A percentile compares a stretch with the other conserved stretches of the same genome.
Evolutionary conservation across 177 flowering plant species (phyloP).

Genomic region (Telopea speciosissima): DNA sequence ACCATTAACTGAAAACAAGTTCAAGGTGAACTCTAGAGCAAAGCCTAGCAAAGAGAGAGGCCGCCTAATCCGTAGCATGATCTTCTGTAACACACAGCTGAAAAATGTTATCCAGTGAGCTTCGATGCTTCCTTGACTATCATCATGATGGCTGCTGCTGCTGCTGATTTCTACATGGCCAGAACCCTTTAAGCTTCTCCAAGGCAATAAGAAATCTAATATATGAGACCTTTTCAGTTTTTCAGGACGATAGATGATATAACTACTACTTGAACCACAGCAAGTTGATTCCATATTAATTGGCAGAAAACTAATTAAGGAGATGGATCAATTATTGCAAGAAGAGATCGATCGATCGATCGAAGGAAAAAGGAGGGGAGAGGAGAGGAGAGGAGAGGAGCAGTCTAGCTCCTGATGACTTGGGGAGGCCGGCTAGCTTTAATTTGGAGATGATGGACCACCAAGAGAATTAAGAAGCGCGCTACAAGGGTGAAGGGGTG

Average conservation of each 20-base stretch:
- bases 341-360: too few species aligned
- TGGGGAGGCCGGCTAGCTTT: too few species aligned
- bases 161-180: background rate
- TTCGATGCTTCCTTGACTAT: background rate
- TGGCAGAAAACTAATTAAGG: too few species aligned
- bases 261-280: background rate
- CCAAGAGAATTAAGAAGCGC: too few species aligned
- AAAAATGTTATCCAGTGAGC: background rate
- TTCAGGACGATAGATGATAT: conserved; percentile 16
- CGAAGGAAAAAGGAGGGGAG: too few species aligned
- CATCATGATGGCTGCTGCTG: background rate
- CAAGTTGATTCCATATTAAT: background rate
- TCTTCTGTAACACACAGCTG: conserved; percentile 11
- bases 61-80: conserved; percentile 2
- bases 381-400: too few species aligned
- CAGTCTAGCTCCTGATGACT: too few species aligned
- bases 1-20: conserved; percentile 7
- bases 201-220: conserved; percentile 5
- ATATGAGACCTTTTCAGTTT: conserved; percentile 6
- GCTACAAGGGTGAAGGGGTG: too few species aligned
- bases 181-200: conserved; percentile 1
- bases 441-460: too few species aligned
- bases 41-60: conserved; percentile 9
- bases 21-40: conserved; percentile 12
- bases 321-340: too few species aligned